These are phyloP conservation scores for Prunus fruticosa DNA, from an alignment of 306 rosid species.

Conservation along the genomic window DNA sequence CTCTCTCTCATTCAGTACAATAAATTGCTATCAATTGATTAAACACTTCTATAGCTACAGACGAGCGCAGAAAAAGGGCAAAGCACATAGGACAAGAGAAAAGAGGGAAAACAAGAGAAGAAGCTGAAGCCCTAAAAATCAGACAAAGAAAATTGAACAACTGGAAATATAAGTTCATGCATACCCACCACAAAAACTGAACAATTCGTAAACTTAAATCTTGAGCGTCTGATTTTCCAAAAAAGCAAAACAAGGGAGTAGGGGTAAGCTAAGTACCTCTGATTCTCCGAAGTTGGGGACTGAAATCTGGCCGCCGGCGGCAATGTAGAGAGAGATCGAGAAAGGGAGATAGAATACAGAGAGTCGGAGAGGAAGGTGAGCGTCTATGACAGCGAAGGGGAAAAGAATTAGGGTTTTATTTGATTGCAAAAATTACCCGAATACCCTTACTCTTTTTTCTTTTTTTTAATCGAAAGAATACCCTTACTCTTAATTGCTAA, in stretches of 20 bases:
- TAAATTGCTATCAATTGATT: not conserved
- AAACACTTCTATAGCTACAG: not conserved
- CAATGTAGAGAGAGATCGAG: not conserved
- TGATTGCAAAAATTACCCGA: not conserved
- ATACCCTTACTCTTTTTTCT: not conserved
- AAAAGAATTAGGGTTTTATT: conserved; percentile 5
- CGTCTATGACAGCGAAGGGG: not conserved
- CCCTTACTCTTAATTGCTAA: not conserved
- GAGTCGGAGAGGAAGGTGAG: not conserved
- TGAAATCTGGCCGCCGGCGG: not conserved
- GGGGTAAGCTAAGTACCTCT: not conserved
- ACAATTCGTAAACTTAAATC: not conserved
- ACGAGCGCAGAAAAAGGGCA: not conserved
- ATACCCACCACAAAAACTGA: not conserved
- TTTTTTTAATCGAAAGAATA: too few species aligned
- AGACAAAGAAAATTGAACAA: too few species aligned
- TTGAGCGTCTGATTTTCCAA: not conserved
- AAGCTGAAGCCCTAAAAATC: not conserved
- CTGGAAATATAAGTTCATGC: not conserved
- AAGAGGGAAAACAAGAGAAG: not conserved
- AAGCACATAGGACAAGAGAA: not conserved
- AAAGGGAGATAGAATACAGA: not conserved
- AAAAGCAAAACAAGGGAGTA: not conserved
- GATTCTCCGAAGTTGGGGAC: not conserved
- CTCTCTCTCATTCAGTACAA: not conserved